phyloP scores from a whole-genome alignment of 306 rosid species.

The Canavalia ensiformis region DNA sequence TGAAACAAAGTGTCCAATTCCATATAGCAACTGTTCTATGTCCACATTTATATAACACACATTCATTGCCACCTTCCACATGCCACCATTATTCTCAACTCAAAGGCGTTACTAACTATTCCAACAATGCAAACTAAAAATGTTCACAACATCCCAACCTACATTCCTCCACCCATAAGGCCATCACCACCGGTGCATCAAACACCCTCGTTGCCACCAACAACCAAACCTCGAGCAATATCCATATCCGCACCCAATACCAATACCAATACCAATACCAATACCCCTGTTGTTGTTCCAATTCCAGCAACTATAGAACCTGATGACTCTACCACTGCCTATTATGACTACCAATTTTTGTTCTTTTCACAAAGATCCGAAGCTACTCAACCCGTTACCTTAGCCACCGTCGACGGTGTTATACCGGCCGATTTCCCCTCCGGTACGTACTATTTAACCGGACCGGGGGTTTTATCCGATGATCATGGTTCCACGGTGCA shows the following conservation, averaged over 20 bases:
- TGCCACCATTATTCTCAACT: background rate
- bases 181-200: constrained; percentile 51
- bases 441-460: constrained; percentile 82
- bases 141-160: constrained; percentile 42
- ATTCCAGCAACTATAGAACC: constrained; percentile 43
- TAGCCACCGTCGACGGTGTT: constrained; percentile 62
- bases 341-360: constrained; percentile 88
- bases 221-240: constrained; percentile 55
- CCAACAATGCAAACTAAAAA: constrained; percentile 67
- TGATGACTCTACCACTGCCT: constrained; percentile 70
- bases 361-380: constrained; percentile 82
- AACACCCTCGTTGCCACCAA: constrained; percentile 14
- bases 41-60: constrained; percentile 15
- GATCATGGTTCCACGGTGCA: constrained; percentile 97
- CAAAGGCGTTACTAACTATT: background rate
- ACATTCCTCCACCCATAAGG: constrained; percentile 53
- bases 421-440: constrained; percentile 76
- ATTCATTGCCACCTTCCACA: constrained; percentile 37
- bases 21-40: constrained; percentile 9
- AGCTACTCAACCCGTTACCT: constrained; percentile 55
- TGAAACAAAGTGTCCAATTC: constrained; percentile 21
- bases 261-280: background rate
- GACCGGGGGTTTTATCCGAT: constrained; percentile 83
- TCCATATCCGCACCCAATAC: constrained; percentile 53
- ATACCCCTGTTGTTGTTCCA: constrained; percentile 19